Evolutionary conservation across 2,329 filamentous ascomycete genomes (phyloP), one percentile per base, ranked within the genome.

Genomic region (Colletotrichum agaves): DNA sequence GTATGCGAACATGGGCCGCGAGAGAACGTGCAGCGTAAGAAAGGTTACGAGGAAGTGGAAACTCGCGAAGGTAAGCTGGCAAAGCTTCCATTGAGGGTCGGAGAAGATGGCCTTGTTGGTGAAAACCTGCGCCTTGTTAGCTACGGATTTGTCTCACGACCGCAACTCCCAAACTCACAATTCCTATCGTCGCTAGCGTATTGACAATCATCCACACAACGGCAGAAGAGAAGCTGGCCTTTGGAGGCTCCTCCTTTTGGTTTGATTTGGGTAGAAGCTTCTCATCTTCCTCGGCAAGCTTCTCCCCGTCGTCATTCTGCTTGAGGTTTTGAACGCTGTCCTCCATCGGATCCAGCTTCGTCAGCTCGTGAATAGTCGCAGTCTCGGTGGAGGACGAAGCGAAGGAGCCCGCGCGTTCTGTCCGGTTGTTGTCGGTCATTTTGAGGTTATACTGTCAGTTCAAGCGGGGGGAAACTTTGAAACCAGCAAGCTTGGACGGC

Each of bases 101-200:
- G 85, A 86, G 79, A 91, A 91, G 76, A 92, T 90, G 70, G 85
- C 85, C 77, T 91, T 91, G 80, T 91, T 91, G 46, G 87, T 89
- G 75, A 91, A 91, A 73, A 92, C 87, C 88, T 90, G 62, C 46
- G 31, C 50, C 57, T 31, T 63, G 60, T 71, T 60, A 73, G 66
- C 61, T 4, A 50, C 35, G 53, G 23, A 15, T 17, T 6, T 13
- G 5, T n/a, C 8, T 53, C 50, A 31, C 12, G 5, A 15, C 3
- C 12, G 4, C 7, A 35, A 35, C 10, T 13, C n/a, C n/a, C 27
- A 31, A 15, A 67, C 83, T 74, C 80, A 89, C 88, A 73, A 90
- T 90, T 52, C 86, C 85, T 63, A 90, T 85, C 0, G 88, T 90
- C 3, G 88, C 87, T 69, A 90, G 68, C 15, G 87, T 90, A 74